These are phyloP conservation scores for Cucurbitaria berberidis DNA, from an alignment of 2,329 filamentous ascomycete genomes.

Conservation along the genomic window DNA sequence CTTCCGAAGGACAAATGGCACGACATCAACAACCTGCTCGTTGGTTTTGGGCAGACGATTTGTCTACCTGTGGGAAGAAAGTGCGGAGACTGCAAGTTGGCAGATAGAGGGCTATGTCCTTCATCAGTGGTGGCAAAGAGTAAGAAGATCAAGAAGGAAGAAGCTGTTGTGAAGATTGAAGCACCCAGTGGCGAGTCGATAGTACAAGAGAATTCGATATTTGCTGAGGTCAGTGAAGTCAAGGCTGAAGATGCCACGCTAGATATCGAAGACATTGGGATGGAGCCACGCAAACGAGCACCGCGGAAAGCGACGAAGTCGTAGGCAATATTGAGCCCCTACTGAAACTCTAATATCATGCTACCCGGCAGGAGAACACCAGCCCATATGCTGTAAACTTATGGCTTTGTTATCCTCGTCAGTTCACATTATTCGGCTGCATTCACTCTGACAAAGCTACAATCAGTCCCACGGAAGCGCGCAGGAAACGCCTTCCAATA, in stretches of 20 bases:
- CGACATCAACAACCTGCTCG: constrained; percentile 88
- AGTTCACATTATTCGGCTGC: no score
- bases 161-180: constrained; percentile 45
- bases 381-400: no score
- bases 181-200: constrained; percentile 39
- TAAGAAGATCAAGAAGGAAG: constrained; percentile 58
- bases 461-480: no score
- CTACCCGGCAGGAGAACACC: no score
- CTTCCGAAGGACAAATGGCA: constrained; percentile 84
- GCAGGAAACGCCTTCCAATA: no score
- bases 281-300: constrained; percentile 9
- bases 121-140: constrained; percentile 55
- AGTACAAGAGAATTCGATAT: constrained; percentile 26
- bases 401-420: no score
- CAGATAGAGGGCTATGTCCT: constrained; percentile 74
- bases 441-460: no score
- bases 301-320: constrained; percentile 5
- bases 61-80: constrained; percentile 79
- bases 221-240: constrained; percentile 24
- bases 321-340: neutral
- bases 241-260: constrained; percentile 35
- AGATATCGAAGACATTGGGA: constrained; percentile 46
- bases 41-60: constrained; percentile 85
- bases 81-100: constrained; percentile 87
- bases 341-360: neutral